These are phyloP conservation scores for Myxozyma vanderwaltii DNA, from an alignment of 805 yeast genomes.

Conservation along the genomic window DNA sequence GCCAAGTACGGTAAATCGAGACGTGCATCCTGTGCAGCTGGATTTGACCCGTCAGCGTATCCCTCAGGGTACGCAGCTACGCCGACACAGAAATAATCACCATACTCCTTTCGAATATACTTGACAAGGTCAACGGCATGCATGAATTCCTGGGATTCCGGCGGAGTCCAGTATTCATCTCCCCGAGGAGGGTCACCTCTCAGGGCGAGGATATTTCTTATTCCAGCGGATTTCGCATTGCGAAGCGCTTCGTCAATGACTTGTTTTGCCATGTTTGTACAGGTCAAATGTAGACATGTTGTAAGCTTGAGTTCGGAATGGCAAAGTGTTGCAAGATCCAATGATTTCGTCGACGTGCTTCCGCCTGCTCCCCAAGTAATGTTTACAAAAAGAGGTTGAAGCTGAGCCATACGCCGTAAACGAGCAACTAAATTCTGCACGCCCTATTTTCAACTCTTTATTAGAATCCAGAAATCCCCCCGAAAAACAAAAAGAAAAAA, in stretches of 20 bases:
- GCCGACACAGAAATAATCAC: slow-evolving; percentile 86
- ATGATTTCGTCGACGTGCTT: slow-evolving; percentile 80
- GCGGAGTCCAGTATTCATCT: slow-evolving; percentile 56
- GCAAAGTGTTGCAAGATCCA: slow-evolving; percentile 78
- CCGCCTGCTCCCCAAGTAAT: slow-evolving; percentile 99
- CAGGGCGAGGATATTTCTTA: slow-evolving; percentile 84
- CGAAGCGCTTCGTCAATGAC: slow-evolving; percentile 78
- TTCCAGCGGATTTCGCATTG: slow-evolving; percentile 73
- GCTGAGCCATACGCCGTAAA: slow-evolving; percentile 80
- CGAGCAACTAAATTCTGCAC: slow-evolving; percentile 81
- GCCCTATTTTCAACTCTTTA: slow-evolving; percentile 52
- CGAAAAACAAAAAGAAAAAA: neutral
- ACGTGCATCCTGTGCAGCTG: slow-evolving; percentile 55
- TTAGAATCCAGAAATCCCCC: neutral
- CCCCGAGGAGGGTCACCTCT: slow-evolving; percentile 96
- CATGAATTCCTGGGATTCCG: slow-evolving; percentile 54
- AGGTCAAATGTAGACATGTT: slow-evolving; percentile 91
- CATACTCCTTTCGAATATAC: slow-evolving; percentile 70
- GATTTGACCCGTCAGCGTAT: slow-evolving; percentile 76
- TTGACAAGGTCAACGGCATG: slow-evolving; percentile 84
- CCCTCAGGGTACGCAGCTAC: slow-evolving; percentile 99
- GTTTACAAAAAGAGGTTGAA: slow-evolving; percentile 87
- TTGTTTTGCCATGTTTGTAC: slow-evolving; percentile 83
- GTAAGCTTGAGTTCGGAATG: slow-evolving; percentile 77
- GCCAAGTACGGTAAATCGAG: slow-evolving; percentile 77